Evolutionary conservation across 140 eudicot genomes (phyloP).

Genomic region (Artemisia princeps): DNA sequence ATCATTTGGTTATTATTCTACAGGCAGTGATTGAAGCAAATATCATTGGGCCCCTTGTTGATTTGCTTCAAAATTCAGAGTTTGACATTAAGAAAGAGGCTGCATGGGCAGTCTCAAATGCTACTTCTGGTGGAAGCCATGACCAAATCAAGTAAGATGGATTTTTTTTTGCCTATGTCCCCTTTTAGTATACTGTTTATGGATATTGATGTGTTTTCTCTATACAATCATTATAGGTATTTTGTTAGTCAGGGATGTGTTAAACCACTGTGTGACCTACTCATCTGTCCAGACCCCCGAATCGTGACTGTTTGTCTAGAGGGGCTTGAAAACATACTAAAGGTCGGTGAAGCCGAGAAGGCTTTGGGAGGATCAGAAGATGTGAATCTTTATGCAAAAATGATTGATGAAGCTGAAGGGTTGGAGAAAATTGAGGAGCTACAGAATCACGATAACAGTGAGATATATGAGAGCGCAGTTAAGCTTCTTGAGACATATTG

Average conservation of each 20-base stretch:
- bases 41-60: conserved; percentile 46
- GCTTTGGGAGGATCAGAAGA: conserved; percentile 44
- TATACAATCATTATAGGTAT: conserved; percentile 37
- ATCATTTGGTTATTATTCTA: conserved; percentile 11
- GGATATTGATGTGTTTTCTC: neutral
- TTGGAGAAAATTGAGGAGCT: conserved; percentile 57
- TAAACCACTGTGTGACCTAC: conserved; percentile 62
- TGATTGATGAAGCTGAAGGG: conserved; percentile 69
- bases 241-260: conserved; percentile 53
- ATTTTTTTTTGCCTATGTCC: neutral
- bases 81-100: conserved; percentile 61
- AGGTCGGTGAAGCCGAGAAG: conserved; percentile 67
- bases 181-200: neutral
- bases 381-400: conserved; percentile 45
- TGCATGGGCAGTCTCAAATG: conserved; percentile 65
- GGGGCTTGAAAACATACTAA: conserved; percentile 63
- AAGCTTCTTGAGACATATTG: conserved; percentile 66
- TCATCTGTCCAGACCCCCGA: conserved; percentile 64
- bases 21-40: conserved; percentile 50
- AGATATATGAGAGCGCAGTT: conserved; percentile 58
- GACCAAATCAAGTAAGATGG: conserved; percentile 48
- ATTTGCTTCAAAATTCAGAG: conserved; percentile 53
- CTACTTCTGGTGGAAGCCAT: conserved; percentile 57
- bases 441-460: conserved; percentile 63
- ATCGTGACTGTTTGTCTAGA: conserved; percentile 65